phyloP scores from a whole-genome alignment of 2,329 filamentous ascomycete species.

The Chaetomiaceae sp. region DNA sequence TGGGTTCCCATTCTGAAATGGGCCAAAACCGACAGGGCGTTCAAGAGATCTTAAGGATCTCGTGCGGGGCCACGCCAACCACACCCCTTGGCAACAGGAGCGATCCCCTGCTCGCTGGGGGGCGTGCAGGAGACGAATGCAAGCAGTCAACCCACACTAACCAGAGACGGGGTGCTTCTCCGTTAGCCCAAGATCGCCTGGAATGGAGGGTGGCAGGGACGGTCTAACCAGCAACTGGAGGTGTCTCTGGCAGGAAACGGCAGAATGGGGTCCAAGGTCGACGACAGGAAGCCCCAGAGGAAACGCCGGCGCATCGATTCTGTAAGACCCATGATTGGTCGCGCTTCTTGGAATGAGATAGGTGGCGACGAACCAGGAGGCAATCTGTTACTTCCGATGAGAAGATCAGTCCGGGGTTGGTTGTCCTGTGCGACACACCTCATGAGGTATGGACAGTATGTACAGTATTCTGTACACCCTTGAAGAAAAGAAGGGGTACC shows the following conservation, averaged over 20 bases:
- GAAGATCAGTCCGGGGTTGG: too few species aligned
- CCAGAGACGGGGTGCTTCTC: conserved; percentile 7
- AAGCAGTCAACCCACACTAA: conserved; percentile 2
- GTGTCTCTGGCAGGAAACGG: conserved; percentile 4
- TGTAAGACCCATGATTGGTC: neutral
- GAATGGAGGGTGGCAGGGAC: too few species aligned
- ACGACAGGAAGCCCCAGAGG: neutral
- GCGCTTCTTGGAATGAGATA: neutral
- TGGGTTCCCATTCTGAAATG: conserved; percentile 10
- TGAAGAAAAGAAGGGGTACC: too few species aligned
- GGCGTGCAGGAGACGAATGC: neutral
- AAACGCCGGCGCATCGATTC: too few species aligned
- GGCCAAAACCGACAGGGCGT: conserved; percentile 12
- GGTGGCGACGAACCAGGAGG: neutral
- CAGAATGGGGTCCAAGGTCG: conserved; percentile 2
- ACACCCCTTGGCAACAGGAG: neutral
- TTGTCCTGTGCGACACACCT: too few species aligned
- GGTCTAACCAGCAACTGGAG: neutral
- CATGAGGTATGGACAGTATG: too few species aligned
- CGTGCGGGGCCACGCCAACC: conserved; percentile 16
- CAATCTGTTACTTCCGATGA: too few species aligned
- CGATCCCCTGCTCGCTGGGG: neutral
- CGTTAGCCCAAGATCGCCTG: neutral
- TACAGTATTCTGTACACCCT: too few species aligned
- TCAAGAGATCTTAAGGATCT: conserved; percentile 17